phyloP scores from a whole-genome alignment of 345 rosid species.

The Gossypium arboreum region DNA sequence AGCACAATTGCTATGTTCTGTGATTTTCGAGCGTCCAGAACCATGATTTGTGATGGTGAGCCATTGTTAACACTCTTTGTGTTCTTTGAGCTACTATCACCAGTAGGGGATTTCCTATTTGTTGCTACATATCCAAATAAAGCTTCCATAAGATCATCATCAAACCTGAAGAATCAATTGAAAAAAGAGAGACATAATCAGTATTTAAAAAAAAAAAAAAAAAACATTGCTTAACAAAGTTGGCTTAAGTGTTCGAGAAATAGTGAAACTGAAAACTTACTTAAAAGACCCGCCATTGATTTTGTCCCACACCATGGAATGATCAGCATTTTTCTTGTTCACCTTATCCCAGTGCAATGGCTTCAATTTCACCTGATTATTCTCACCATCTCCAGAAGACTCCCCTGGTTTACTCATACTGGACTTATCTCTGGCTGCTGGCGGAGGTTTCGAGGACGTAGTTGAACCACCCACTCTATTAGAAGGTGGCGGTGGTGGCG shows the following conservation, averaged over 20 bases:
- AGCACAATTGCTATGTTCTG: slow-evolving; percentile 80
- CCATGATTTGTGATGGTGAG: slow-evolving; percentile 37
- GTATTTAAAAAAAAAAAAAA: background rate
- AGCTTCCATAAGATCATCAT: slow-evolving; percentile 86
- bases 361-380: slow-evolving; percentile 62
- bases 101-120: slow-evolving; percentile 38
- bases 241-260: background rate
- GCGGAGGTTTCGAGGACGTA: slow-evolving; percentile 39
- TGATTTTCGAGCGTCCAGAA: slow-evolving; percentile 73
- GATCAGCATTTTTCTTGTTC: slow-evolving; percentile 46
- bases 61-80: slow-evolving; percentile 22
- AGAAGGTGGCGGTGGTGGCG: slow-evolving; percentile 34
- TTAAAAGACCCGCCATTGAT: slow-evolving; percentile 74
- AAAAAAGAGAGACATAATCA: background rate
- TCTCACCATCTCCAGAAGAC: slow-evolving; percentile 23
- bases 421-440: slow-evolving; percentile 25
- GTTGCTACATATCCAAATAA: slow-evolving; percentile 72
- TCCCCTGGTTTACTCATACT: slow-evolving; percentile 26
- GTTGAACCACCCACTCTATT: slow-evolving; percentile 26
- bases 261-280: slow-evolving; percentile 33
- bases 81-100: slow-evolving; percentile 13
- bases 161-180: slow-evolving; percentile 44
- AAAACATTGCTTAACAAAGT: background rate
- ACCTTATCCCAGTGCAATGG: slow-evolving; percentile 94
- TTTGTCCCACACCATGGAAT: slow-evolving; percentile 94